These are phyloP conservation scores for Trichophyton equinum DNA, from an alignment of 2,329 filamentous ascomycete species.

Conservation along the genomic window DNA sequence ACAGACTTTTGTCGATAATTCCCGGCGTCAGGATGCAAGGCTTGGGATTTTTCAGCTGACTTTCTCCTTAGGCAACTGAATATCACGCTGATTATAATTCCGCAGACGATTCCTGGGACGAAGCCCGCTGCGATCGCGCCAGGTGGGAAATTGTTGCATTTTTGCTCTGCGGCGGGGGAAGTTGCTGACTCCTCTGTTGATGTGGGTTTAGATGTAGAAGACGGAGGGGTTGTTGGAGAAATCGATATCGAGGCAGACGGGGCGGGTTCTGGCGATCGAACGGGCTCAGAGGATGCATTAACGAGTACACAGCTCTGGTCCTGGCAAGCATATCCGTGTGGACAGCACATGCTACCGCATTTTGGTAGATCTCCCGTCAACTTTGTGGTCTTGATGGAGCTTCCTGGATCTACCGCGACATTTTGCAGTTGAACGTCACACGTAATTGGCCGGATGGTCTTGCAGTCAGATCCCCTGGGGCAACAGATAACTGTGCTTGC, in stretches of 20 bases:
- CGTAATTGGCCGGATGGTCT: slow-evolving; percentile 30
- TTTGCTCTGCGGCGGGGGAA: slow-evolving; percentile 14
- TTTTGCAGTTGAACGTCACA: slow-evolving; percentile 35
- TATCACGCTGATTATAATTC: slow-evolving; percentile 42
- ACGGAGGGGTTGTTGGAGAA: slow-evolving; percentile 14
- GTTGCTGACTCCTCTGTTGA: slow-evolving; percentile 16
- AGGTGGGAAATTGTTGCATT: slow-evolving; percentile 30
- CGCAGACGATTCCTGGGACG: slow-evolving; percentile 35
- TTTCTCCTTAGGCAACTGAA: slow-evolving; percentile 31
- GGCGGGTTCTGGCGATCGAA: slow-evolving; percentile 20
- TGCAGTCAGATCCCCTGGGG: slow-evolving; percentile 30
- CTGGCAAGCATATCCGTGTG: slow-evolving; percentile 36
- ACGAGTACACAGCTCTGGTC: slow-evolving; percentile 15
- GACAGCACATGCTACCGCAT: slow-evolving; percentile 35
- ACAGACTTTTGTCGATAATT: slow-evolving; percentile 24
- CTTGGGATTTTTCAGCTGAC: not conserved
- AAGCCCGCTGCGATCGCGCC: slow-evolving; percentile 34
- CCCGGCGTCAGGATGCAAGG: not conserved
- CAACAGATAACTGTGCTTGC: slow-evolving; percentile 36
- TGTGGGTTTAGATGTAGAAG: slow-evolving; percentile 13
- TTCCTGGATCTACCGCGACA: slow-evolving; percentile 25
- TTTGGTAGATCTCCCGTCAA: slow-evolving; percentile 29
- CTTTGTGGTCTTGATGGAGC: slow-evolving; percentile 31
- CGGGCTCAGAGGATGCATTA: slow-evolving; percentile 18
- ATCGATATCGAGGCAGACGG: slow-evolving; percentile 16